Evolutionary conservation across 2,329 filamentous ascomycete genomes (phyloP).

Genomic region (Tolypocladium ovalisporum): DNA sequence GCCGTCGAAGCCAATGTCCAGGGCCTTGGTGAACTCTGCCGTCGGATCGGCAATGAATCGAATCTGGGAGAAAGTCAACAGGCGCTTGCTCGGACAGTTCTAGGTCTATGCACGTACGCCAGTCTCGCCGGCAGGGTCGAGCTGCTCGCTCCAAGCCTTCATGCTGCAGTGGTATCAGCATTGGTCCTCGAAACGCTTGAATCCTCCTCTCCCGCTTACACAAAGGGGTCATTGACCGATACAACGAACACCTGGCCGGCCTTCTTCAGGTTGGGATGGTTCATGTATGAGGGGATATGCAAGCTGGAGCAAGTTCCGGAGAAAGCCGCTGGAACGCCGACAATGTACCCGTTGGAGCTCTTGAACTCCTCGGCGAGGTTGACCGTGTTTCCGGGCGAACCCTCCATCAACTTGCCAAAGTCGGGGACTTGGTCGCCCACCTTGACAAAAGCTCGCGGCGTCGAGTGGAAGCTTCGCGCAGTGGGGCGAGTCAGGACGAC

Average conservation of each 20-base stretch:
- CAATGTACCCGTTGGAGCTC: slow-evolving; percentile 64
- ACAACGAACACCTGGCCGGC: slow-evolving; percentile 83
- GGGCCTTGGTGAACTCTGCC: slow-evolving; percentile 67
- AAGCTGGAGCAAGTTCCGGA: slow-evolving; percentile 43
- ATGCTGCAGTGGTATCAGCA: slow-evolving; percentile 44
- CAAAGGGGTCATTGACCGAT: slow-evolving; percentile 88
- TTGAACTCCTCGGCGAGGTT: slow-evolving; percentile 69
- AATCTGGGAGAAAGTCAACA: slow-evolving; percentile 42
- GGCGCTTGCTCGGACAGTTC: neutral
- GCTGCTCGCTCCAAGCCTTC: slow-evolving; percentile 73
- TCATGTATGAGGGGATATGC: slow-evolving; percentile 82
- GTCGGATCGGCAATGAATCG: slow-evolving; percentile 81
- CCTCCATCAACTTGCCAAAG: slow-evolving; percentile 68
- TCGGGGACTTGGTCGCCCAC: slow-evolving; percentile 71
- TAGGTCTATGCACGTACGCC: slow-evolving; percentile 49
- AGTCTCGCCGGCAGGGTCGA: slow-evolving; percentile 65
- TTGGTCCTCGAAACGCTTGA: neutral
- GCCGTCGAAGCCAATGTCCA: slow-evolving; percentile 76
- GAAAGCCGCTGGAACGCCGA: slow-evolving; percentile 78
- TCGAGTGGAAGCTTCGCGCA: slow-evolving; percentile 49
- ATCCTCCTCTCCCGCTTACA: slow-evolving; percentile 47
- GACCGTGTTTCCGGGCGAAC: slow-evolving; percentile 85
- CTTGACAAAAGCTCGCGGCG: slow-evolving; percentile 53
- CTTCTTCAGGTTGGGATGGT: slow-evolving; percentile 63
- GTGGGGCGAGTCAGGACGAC: slow-evolving; percentile 18